Percentiles rank a stretch among this genome's conserved stretches.
Conservation (phyloP, 768 basidiomycete genomes). For the Russula sp. region DNA sequence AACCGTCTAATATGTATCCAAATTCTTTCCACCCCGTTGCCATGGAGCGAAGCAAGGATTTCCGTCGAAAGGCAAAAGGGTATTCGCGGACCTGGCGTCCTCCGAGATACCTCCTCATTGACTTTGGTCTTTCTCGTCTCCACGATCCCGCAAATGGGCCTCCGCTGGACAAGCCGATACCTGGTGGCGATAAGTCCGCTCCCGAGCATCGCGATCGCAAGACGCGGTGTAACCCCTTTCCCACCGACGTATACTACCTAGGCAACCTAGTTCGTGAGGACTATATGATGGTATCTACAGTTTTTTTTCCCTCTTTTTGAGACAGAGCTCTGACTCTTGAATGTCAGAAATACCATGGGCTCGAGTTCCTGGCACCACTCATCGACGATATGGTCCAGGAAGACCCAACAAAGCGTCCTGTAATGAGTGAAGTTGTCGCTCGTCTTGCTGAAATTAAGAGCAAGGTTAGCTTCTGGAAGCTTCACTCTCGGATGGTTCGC, state of each 20-base stretch:
- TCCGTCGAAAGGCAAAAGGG: slow-evolving; percentile 3
- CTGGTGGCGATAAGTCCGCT: slow-evolving; percentile 24
- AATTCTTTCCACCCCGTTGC: slow-evolving; percentile 11
- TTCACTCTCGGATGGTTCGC: slow-evolving; percentile 8
- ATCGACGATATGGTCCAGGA: slow-evolving; percentile 31
- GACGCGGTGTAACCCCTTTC: slow-evolving; percentile 21
- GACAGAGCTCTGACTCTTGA: neutral
- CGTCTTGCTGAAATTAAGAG: neutral
- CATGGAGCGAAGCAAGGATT: neutral
- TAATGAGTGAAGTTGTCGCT: slow-evolving; percentile 3
- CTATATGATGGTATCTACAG: slow-evolving; percentile 9
- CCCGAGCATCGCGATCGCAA: slow-evolving; percentile 21
- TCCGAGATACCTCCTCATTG: slow-evolving; percentile 26
- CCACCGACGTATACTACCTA: slow-evolving; percentile 24
- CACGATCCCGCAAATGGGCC: slow-evolving; percentile 13
- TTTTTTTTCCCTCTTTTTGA: neutral
- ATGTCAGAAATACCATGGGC: slow-evolving; percentile 6
- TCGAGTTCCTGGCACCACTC: slow-evolving; percentile 12
- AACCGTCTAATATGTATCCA: slow-evolving; percentile 15
- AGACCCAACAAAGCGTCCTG: slow-evolving; percentile 31
- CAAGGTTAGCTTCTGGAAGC: slow-evolving; percentile 5
- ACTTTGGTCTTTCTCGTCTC: slow-evolving; percentile 25
- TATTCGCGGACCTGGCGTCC: slow-evolving; percentile 24
- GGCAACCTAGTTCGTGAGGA: slow-evolving; percentile 22
- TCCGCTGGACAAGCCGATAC: slow-evolving; percentile 16